A percentile compares a stretch with the other conserved stretches of the same genome.
These are phyloP conservation scores for Dryas drummondii DNA, from an alignment of 306 rosid genomes.

Conservation along the genomic window DNA sequence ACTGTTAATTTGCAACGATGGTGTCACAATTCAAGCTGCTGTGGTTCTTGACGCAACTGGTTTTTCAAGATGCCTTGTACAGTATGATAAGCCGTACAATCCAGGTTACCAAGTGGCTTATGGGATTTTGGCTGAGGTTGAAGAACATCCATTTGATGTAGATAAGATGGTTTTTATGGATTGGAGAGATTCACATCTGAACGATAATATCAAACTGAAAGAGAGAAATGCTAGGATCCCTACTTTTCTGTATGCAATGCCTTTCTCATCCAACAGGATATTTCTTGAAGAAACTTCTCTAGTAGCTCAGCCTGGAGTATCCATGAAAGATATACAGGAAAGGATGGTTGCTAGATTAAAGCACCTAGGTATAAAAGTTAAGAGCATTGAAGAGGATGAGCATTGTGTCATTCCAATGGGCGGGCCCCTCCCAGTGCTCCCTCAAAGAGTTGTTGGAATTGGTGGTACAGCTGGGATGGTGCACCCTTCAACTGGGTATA, in stretches of 20 bases:
- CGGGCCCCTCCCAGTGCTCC: constrained; percentile 90
- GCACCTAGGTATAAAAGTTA: constrained; percentile 84
- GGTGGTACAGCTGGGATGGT: constrained; percentile 99
- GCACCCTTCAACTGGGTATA: constrained; percentile 97
- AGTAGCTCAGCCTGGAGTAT: constrained; percentile 90
- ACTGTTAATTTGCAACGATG: constrained; percentile 75
- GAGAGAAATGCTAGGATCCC: constrained; percentile 79
- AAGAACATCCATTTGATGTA: constrained; percentile 81
- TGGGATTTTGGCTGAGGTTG: constrained; percentile 96
- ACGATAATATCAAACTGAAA: constrained; percentile 46
- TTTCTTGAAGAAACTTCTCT: constrained; percentile 97
- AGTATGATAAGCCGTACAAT: constrained; percentile 87
- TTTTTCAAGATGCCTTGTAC: constrained; percentile 87
- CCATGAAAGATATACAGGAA: constrained; percentile 82
- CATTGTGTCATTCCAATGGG: constrained; percentile 98
- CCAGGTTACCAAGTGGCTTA: constrained; percentile 99
- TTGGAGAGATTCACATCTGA: constrained; percentile 92
- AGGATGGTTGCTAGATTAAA: constrained; percentile 86
- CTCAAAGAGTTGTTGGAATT: constrained; percentile 94
- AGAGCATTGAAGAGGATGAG: constrained; percentile 96
- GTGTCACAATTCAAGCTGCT: constrained; percentile 83
- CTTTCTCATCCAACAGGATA: constrained; percentile 78
- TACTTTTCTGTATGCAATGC: constrained; percentile 96
- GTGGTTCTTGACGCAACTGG: constrained; percentile 98
- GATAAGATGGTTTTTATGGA: constrained; percentile 99